A percentile compares a stretch with the other conserved stretches of the same genome.
Evolutionary conservation across 2,329 filamentous ascomycete species (phyloP).

Genomic region (Fusarium ramigenum): DNA sequence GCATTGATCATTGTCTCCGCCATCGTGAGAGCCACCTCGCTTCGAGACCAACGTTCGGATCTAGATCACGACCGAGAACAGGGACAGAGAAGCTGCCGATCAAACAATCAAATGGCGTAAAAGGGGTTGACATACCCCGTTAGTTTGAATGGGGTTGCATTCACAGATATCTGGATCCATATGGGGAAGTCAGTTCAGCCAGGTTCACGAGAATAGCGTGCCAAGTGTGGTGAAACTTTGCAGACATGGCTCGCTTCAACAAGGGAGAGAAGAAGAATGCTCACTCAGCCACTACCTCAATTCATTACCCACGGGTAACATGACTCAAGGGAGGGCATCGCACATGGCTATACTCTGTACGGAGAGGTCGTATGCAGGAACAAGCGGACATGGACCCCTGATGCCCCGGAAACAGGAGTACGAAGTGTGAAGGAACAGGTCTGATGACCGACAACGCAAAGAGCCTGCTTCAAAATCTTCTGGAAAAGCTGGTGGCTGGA

Average conservation of each 20-base stretch:
- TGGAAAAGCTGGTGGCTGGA: constrained; percentile 38
- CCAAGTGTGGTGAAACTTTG: constrained; percentile 30
- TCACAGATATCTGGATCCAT: constrained; percentile 11
- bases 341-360: constrained; percentile 10
- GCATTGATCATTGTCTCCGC: not conserved
- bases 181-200: constrained; percentile 1
- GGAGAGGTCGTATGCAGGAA: constrained; percentile 32
- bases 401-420: constrained; percentile 35
- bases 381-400: constrained; percentile 27
- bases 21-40: not conserved
- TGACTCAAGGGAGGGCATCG: constrained; percentile 33
- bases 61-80: constrained; percentile 11
- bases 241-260: constrained; percentile 24
- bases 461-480: constrained; percentile 38
- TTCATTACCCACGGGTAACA: constrained; percentile 18
- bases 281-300: constrained; percentile 1
- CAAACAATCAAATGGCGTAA: constrained; percentile 24
- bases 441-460: constrained; percentile 14
- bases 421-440: constrained; percentile 15
- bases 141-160: constrained; percentile 26
- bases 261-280: constrained; percentile 3
- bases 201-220: constrained; percentile 18
- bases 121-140: constrained; percentile 23
- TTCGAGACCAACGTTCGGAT: constrained; percentile 9
- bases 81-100: constrained; percentile 19